Conservation (phyloP, 31 red algal genomes). For the Asparagopsis taxiformis region DNA sequence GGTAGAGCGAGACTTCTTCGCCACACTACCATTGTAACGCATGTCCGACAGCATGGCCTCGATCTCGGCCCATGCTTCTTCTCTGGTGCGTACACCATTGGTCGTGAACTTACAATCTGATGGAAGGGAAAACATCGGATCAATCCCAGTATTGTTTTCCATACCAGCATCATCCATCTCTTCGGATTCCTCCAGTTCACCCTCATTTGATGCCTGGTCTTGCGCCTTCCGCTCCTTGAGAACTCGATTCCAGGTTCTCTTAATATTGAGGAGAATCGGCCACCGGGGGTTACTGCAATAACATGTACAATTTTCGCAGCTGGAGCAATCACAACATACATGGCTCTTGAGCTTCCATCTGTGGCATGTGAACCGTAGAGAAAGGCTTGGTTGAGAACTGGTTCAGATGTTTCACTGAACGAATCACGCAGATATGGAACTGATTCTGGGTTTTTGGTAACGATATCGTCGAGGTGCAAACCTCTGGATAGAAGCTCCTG, state of each 20-base stretch:
- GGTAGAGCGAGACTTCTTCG: slow-evolving; percentile 33
- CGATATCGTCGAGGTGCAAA: slow-evolving; percentile 70
- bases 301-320: slow-evolving; percentile 59
- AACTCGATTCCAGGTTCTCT: slow-evolving; percentile 45
- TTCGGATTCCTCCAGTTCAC: slow-evolving; percentile 3
- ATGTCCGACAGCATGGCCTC: slow-evolving; percentile 36
- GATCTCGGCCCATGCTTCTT: slow-evolving; percentile 64
- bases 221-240: slow-evolving; percentile 15
- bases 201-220: slow-evolving; percentile 6
- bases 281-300: slow-evolving; percentile 65
- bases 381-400: slow-evolving; percentile 64
- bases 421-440: slow-evolving; percentile 60
- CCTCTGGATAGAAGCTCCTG: slow-evolving; percentile 47
- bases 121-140: slow-evolving; percentile 11
- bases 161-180: neutral
- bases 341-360: slow-evolving; percentile 67
- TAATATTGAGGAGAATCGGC: slow-evolving; percentile 31
- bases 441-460: slow-evolving; percentile 24
- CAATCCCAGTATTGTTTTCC: neutral
- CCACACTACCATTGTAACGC: slow-evolving; percentile 20
- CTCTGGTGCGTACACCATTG: slow-evolving; percentile 37
- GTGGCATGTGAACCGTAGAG: slow-evolving; percentile 71
- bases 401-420: slow-evolving; percentile 11
- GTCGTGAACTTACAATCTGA: slow-evolving; percentile 39
- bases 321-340: slow-evolving; percentile 63